phyloP scores from a whole-genome alignment of 2,329 filamentous ascomycete species.

The Shiraia sp. region DNA sequence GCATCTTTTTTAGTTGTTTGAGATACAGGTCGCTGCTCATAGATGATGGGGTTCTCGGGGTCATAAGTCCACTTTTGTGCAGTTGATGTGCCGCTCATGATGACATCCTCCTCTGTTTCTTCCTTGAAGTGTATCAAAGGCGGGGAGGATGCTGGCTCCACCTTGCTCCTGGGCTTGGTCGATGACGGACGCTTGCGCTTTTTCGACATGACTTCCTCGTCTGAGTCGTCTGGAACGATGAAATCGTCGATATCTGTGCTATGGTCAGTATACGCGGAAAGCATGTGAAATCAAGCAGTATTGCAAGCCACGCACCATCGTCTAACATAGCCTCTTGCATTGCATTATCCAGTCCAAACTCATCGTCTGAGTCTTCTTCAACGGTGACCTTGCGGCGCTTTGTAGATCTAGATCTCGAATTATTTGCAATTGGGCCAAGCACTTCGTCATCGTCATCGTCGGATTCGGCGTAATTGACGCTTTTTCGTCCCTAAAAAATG shows the following conservation, averaged over 20 bases:
- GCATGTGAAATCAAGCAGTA: no score
- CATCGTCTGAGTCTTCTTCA: constrained; percentile 67
- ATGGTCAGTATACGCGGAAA: constrained; percentile 24
- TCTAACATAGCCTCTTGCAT: constrained; percentile 60
- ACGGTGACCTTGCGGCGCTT: constrained; percentile 67
- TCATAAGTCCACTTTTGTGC: constrained; percentile 82
- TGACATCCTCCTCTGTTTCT: constrained; percentile 58
- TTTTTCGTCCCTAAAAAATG: constrained; percentile 60
- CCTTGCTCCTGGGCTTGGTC: constrained; percentile 65
- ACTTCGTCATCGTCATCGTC: constrained; percentile 74
- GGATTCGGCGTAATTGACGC: constrained; percentile 82
- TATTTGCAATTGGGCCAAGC: constrained; percentile 60
- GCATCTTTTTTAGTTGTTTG: constrained; percentile 36
- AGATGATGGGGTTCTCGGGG: constrained; percentile 59
- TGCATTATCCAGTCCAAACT: constrained; percentile 63
- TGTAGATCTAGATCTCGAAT: constrained; percentile 48
- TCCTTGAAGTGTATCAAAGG: constrained; percentile 43
- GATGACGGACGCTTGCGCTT: constrained; percentile 69
- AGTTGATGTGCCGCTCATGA: constrained; percentile 66
- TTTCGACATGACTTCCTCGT: constrained; percentile 66
- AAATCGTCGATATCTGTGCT: constrained; percentile 79
- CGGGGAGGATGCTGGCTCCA: constrained; percentile 50
- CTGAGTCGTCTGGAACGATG: constrained; percentile 83
- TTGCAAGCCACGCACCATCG: constrained; percentile 58
- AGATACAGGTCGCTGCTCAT: constrained; percentile 51